Base-by-base conservation (phyloP, 2,329 filamentous ascomycete genomes). In the Colletotrichum sidae region DNA sequence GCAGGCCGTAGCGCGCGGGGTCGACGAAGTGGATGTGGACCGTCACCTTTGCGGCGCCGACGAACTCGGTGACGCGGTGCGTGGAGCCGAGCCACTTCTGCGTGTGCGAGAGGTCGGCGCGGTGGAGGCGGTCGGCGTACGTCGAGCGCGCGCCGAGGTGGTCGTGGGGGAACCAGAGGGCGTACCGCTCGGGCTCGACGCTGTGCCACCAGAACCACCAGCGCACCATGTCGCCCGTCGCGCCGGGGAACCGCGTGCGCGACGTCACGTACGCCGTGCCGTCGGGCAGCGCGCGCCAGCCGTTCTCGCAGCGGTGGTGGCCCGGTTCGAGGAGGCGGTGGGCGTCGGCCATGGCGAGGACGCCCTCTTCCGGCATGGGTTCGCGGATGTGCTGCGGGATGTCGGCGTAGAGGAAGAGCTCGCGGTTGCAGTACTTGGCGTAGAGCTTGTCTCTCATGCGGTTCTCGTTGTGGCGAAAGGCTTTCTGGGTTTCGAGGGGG, bases 151-250 rank as follows among this genome's bases (percentile, higher is more conserved):
- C 47, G 15, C 39, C 41, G 11, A 65, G 47, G 37, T 65, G 62
- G 46, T 65, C 62, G 52, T 65, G 56, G 1, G 62, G 62, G 1
- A 62, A 62, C 62, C 62, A 65, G 25, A 65, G 62, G 52, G 62
- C 62, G 41, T 65, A 65, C 10, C 62, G 62, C 62, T 65, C 62
- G 25, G 62, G 58, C 47, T 65, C 62, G 46, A 65, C 52, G 42
- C 62, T 65, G 58, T 65, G 62, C 62, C 62, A 65, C 62, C 62
- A 65, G 12, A 65, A 65, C 62, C 62, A 65, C 62, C 62, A 65
- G 25, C 58, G 62, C 25, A 65, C 17, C 62, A 65, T 65, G 25
- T 62, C 62, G 42, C 62, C 62, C 6, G 62, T 65, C 47, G 52
- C 37, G n/a, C 47, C 52, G 2, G 62, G 62, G 58, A 65, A 65